Percentiles rank a stretch among this genome's conserved stretches.
Conservation (phyloP, 1,284 basidiomycete species). For the Testicularia cyperi region DNA sequence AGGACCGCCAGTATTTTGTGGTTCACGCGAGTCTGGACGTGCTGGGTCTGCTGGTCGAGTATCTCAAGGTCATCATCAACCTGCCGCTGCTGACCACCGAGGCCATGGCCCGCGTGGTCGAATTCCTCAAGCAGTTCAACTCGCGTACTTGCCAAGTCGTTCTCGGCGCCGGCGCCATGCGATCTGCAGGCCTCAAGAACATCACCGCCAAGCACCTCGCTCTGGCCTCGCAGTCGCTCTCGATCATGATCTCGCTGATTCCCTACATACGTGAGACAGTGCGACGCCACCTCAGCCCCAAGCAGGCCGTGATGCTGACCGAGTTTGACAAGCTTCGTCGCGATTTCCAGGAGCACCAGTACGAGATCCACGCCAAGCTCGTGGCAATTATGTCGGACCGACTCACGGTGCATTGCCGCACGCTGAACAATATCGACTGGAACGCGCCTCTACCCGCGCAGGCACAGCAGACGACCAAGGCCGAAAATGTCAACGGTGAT, state of each 20-base stretch:
- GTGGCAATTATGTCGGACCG: slow-evolving; percentile 98
- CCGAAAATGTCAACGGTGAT: neutral
- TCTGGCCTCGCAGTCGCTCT: slow-evolving; percentile 90
- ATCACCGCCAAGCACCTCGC: slow-evolving; percentile 95
- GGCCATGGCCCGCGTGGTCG: slow-evolving; percentile 87
- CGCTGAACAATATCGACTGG: slow-evolving; percentile 65
- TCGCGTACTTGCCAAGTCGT: slow-evolving; percentile 98
- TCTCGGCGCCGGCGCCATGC: slow-evolving; percentile 94
- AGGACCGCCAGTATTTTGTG: slow-evolving; percentile 70
- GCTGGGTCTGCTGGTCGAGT: slow-evolving; percentile 77
- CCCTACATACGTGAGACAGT: slow-evolving; percentile 94
- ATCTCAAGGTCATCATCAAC: slow-evolving; percentile 84
- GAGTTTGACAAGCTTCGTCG: slow-evolving; percentile 98
- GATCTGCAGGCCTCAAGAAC: slow-evolving; percentile 93
- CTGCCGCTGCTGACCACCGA: slow-evolving; percentile 86
- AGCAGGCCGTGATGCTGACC: slow-evolving; percentile 91
- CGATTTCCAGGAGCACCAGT: slow-evolving; percentile 98
- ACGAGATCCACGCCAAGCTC: slow-evolving; percentile 96
- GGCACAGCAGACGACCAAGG: slow-evolving; percentile 5
- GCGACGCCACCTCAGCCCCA: slow-evolving; percentile 82
- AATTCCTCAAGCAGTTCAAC: slow-evolving; percentile 89
- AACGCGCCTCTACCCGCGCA: too few relatives aligned
- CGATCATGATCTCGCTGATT: slow-evolving; percentile 90
- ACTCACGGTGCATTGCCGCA: slow-evolving; percentile 78
- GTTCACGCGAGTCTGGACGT: slow-evolving; percentile 75